These are phyloP conservation scores for Scheffersomyces lignicola DNA, from an alignment of 1,139 yeast species.

Conservation along the genomic window DNA sequence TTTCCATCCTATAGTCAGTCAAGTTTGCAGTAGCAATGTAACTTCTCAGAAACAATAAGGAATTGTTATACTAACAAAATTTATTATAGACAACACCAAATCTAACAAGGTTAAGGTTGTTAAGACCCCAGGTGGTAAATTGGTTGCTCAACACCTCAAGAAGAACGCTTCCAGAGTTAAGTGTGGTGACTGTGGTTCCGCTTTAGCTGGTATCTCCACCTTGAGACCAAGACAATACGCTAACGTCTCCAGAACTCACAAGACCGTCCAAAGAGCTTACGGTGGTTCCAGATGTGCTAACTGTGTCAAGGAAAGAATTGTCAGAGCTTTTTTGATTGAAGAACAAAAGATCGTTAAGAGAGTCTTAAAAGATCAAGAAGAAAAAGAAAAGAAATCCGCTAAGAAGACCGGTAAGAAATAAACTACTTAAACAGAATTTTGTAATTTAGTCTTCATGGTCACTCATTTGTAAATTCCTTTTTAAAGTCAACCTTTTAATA, in stretches of 20 bases:
- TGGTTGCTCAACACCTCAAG: slow-evolving; percentile 96
- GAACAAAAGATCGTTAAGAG: slow-evolving; percentile 99
- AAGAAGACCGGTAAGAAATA: slow-evolving; percentile 44
- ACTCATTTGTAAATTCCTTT: slow-evolving; percentile 3
- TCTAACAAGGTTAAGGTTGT: slow-evolving; percentile 99
- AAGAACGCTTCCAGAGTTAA: slow-evolving; percentile 93
- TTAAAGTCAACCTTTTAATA: background rate
- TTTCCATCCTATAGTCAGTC: background rate
- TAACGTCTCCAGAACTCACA: slow-evolving; percentile 89
- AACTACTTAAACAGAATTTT: slow-evolving; percentile 16
- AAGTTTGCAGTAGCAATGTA: background rate
- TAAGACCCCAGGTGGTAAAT: slow-evolving; percentile 99
- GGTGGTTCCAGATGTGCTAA: slow-evolving; percentile 99
- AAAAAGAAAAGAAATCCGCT: slow-evolving; percentile 71
- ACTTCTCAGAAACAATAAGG: background rate
- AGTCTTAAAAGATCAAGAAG: slow-evolving; percentile 93
- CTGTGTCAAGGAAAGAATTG: slow-evolving; percentile 98
- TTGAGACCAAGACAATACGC: slow-evolving; percentile 99
- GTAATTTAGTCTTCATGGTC: slow-evolving; percentile 4
- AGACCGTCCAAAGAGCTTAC: slow-evolving; percentile 99
- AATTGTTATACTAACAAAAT: slow-evolving; percentile 36
- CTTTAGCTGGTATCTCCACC: slow-evolving; percentile 89
- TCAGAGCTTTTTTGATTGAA: slow-evolving; percentile 98
- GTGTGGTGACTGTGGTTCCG: slow-evolving; percentile 98
- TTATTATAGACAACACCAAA: slow-evolving; percentile 83